Evolutionary conservation across 345 rosid genomes (phyloP), one percentile per base, ranked within the genome.

Genomic region (Bruguiera parviflora): DNA sequence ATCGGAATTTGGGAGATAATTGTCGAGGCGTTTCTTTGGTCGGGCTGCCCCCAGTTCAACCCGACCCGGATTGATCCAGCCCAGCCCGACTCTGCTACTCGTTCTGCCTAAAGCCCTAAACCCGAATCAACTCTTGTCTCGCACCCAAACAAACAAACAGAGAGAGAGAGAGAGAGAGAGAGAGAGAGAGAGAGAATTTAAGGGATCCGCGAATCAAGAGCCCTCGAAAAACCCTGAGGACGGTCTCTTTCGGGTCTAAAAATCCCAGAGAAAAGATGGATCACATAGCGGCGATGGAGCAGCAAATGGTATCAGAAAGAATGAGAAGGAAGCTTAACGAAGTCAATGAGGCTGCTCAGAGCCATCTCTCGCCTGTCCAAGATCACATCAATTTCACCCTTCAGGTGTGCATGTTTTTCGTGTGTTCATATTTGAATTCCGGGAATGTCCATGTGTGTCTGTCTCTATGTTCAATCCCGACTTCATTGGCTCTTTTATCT

Each of bases 371-470:
- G 46, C 87, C 90, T 6, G 71, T 94, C 11, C 92, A 91, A 79
- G 92, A 94, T 70, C 97, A 94, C 70, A 81, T 94, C 82, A 88
- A 87, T 76, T 94, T 86, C 88, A 91, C 91, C 27, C 95, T 94
- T 71, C 98, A 94, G 88, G 98, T 87, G 3, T 20, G 19, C 2
- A 25, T 55, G 58, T n/a, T 2, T 5, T 32, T 2, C 22, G 5
- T 55, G 16, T 9, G 5, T 55, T 5, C 37, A 55, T 24, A 11
- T 39, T 39, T 39, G 46, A 39, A 39, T 39, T 39, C 46, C 2
- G 37, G 37, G 37, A 33, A 33, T 33, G 1, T 27, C 28, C 28
- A 27, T 8, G 7, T 33, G 5, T 33, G 37, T 33, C 1, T 6
- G 37, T 33, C 37, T 33, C 37, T 33, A 33, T 49, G 49, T 57